A percentile compares a stretch with the other conserved stretches of the same genome.
Evolutionary conservation across 768 basidiomycete genomes (phyloP).

Genomic region (Tulasnella sp.): DNA sequence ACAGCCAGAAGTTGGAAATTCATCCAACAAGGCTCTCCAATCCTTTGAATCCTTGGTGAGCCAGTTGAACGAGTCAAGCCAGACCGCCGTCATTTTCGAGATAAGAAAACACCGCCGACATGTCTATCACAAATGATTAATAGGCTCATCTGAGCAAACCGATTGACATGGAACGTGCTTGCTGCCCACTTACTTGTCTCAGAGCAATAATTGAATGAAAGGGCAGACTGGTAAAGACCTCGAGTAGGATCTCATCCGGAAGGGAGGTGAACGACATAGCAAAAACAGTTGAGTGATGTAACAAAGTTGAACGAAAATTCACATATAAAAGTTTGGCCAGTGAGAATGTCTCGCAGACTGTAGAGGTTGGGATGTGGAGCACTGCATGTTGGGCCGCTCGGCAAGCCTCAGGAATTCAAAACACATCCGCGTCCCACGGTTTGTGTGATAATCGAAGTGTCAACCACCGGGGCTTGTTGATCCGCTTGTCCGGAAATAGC

Average conservation of each 20-base stretch:
- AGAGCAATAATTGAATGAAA: neutral
- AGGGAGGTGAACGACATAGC: neutral
- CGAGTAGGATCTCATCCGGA: neutral
- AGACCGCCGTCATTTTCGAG: neutral
- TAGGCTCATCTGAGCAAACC: neutral
- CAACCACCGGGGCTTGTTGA: no score
- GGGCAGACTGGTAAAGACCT: neutral
- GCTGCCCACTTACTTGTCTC: neutral
- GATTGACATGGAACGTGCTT: neutral
- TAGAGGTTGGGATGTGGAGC: neutral
- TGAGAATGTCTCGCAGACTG: neutral
- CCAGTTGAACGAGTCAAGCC: neutral
- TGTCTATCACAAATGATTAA: neutral
- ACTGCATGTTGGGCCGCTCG: no score
- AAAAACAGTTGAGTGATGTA: neutral
- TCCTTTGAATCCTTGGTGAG: neutral
- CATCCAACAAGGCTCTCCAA: neutral
- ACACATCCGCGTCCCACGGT: no score
- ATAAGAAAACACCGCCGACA: neutral
- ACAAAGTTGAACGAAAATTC: neutral
- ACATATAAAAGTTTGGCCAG: neutral
- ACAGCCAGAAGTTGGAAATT: neutral
- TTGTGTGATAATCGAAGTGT: no score
- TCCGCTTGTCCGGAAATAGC: no score
- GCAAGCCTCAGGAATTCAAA: no score